Conservation (phyloP, 495 filamentous ascomycete species). For the Immersiella caudata region DNA sequence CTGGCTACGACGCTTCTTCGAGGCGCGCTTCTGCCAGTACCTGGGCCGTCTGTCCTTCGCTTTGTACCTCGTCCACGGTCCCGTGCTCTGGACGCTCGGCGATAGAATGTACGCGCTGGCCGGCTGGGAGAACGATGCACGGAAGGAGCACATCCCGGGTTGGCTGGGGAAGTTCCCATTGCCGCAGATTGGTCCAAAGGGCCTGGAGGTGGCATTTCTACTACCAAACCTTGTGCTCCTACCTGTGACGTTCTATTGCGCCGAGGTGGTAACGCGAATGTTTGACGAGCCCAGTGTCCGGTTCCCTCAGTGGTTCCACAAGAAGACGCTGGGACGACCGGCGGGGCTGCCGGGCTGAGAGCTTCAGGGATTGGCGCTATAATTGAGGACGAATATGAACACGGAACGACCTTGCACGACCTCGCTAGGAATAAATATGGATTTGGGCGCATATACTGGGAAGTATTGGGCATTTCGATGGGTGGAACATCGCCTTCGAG, state of each 20-base stretch:
- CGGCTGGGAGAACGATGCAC: slow-evolving; percentile 48
- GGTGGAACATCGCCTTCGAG: not conserved
- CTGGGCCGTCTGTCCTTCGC: slow-evolving; percentile 65
- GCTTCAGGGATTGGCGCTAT: not conserved
- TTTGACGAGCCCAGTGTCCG: slow-evolving; percentile 60
- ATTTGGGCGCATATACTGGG: not conserved
- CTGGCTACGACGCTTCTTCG: slow-evolving; percentile 59
- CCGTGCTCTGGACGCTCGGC: slow-evolving; percentile 52
- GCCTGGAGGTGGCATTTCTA: slow-evolving; percentile 58
- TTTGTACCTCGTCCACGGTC: slow-evolving; percentile 68
- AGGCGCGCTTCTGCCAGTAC: slow-evolving; percentile 62
- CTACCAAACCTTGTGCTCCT: slow-evolving; percentile 57
- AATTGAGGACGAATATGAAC: not conserved
- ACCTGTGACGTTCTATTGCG: slow-evolving; percentile 59
- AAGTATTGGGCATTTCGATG: not conserved
- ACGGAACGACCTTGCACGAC: not conserved
- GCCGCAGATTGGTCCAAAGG: slow-evolving; percentile 53
- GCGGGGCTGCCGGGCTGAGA: slow-evolving; percentile 18
- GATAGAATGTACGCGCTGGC: slow-evolving; percentile 54
- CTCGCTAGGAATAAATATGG: not conserved
- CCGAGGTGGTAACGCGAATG: slow-evolving; percentile 56
- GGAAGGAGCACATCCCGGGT: slow-evolving; percentile 39
- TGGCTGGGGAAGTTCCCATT: slow-evolving; percentile 54
- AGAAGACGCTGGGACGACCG: slow-evolving; percentile 28
- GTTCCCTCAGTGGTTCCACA: slow-evolving; percentile 58